Base-by-base conservation (phyloP, 345 rosid genomes). In the Populus simonii region DNA sequence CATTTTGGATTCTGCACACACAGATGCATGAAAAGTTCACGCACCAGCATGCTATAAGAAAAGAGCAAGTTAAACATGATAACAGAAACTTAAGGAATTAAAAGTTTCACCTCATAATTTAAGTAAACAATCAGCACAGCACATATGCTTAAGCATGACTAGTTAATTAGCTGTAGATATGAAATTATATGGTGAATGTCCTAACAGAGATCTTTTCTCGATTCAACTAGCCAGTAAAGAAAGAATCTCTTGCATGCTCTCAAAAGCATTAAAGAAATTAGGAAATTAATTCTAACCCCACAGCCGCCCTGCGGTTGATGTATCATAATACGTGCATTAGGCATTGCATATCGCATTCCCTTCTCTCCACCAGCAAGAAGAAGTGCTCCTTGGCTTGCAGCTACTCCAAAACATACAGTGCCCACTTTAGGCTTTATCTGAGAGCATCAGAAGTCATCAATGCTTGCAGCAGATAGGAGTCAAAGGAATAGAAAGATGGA, bases 301-400 rank as follows among this genome's bases (percentile, higher is more conserved):
- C 96, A 92, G 75, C 97, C 96, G 79, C 93, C 88, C 80, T 89
- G 97, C 1, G 97, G 97, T 83, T 96, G 99, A 86, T 93, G 96
- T 68, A 93, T 85, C 98, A 96, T 93, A 45, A 93, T 89, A 55
- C 98, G 94, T 63, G 98, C 89, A 85, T 93, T 93, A 29, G 99
- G 99, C 98, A 92, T 96, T 49, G 98, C 87, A 79, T 92, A 96
- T 1, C 98, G 92, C 97, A 93, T 96, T 66, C 98, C 98, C 82
- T 93, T 95, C 75, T 96, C 97, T 80, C 99, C 96, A 74, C 93
- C 99, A 78, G 99, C 92, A 51, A 96, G 96, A 83, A 93, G 92
- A 78, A 93, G 90, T 66, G 97, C 94, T 76, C 90, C 97, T 88
- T 92, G 93, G 83, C 98, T 96, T 75, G 99, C 99, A 73, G 96